These are phyloP conservation scores for Salix udensis DNA, from an alignment of 345 rosid genomes.

Conservation along the genomic window DNA sequence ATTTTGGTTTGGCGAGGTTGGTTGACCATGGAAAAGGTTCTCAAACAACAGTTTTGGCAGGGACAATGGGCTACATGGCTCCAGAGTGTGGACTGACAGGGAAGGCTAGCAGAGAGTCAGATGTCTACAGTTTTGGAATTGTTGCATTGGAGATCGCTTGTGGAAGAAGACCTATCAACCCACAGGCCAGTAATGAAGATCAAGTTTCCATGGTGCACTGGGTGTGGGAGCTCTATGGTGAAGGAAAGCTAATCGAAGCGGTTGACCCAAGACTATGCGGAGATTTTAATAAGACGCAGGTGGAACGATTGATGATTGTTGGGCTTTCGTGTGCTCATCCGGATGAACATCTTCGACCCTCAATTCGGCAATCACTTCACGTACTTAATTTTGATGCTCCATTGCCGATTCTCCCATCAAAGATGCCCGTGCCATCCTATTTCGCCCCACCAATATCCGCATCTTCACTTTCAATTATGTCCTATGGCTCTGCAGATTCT, in stretches of 20 bases:
- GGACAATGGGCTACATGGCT: conserved; percentile 32
- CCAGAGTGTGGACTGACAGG: too few species aligned
- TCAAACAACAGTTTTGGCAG: conserved; percentile 45
- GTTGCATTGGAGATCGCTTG: conserved; percentile 43
- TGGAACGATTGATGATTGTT: conserved; percentile 38
- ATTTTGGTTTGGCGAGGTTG: conserved; percentile 43
- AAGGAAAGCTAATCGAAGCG: conserved; percentile 24
- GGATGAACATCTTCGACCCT: conserved; percentile 37
- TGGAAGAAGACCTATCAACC: conserved; percentile 42
- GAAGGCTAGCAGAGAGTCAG: too few species aligned
- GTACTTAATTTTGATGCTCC: conserved; percentile 43
- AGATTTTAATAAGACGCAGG: conserved; percentile 25
- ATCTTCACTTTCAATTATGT: conserved; percentile 8
- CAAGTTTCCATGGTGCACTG: conserved; percentile 36
- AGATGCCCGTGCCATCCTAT: conserved; percentile 39
- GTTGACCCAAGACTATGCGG: conserved; percentile 22
- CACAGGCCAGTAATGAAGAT: conserved; percentile 21
- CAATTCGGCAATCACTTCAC: conserved; percentile 44
- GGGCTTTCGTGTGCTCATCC: conserved; percentile 60
- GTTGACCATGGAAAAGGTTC: conserved; percentile 34
- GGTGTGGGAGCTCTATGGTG: conserved; percentile 50
- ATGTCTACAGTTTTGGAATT: not conserved
- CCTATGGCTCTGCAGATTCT: conserved; percentile 14
- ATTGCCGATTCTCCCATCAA: conserved; percentile 43
- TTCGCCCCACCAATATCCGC: conserved; percentile 7